Percentiles rank a stretch among this genome's conserved stretches.
Evolutionary conservation across 257 asterid genomes (phyloP).

Genomic region (Linaria vulgaris): DNA sequence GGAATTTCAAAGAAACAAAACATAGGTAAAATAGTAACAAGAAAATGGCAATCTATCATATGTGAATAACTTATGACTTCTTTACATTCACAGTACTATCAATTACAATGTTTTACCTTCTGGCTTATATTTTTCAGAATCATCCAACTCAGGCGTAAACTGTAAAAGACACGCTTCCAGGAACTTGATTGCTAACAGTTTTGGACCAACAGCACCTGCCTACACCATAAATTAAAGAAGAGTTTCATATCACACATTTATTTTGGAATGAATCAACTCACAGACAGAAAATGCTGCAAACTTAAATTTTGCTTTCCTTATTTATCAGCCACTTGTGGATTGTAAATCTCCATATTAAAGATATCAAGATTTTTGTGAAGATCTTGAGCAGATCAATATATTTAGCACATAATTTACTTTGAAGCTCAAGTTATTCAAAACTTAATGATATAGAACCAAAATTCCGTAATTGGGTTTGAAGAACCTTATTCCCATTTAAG

Average conservation of each 20-base stretch:
- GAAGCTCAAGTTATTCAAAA: too few species aligned
- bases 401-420: neutral
- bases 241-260: slow-evolving; percentile 26
- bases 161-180: slow-evolving; percentile 64
- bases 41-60: slow-evolving; percentile 11
- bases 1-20: slow-evolving; percentile 11
- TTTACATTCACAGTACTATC: slow-evolving; percentile 8
- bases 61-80: slow-evolving; percentile 22
- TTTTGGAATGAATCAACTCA: slow-evolving; percentile 19
- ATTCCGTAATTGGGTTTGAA: too few species aligned
- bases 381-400: neutral
- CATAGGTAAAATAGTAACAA: neutral
- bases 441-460: too few species aligned
- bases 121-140: slow-evolving; percentile 43
- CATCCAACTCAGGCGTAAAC: slow-evolving; percentile 67
- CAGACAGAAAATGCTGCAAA: slow-evolving; percentile 7
- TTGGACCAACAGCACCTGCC: slow-evolving; percentile 75
- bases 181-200: slow-evolving; percentile 77
- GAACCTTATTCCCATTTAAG: too few species aligned
- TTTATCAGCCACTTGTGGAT: neutral
- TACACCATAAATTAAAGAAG: slow-evolving; percentile 34
- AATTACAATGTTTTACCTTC: slow-evolving; percentile 55
- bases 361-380: neutral
- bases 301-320: too few species aligned
- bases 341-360: neutral